Conservation (phyloP, 148 eudicot species). For the Beta vulgaris region DNA sequence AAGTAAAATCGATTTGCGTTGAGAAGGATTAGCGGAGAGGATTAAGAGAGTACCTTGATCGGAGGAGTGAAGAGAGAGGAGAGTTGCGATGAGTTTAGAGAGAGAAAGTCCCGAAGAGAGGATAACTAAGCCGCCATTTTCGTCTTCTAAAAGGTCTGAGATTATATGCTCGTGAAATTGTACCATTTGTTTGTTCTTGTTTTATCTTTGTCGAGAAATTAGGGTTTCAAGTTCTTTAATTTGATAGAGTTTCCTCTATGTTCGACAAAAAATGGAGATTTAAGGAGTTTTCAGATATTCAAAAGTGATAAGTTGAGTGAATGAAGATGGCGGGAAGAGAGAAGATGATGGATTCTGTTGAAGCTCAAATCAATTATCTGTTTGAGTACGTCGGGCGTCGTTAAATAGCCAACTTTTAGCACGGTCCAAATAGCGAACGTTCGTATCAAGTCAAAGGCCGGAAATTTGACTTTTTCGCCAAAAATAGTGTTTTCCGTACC, state of each 20-base stretch:
- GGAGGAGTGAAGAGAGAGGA: constrained; percentile 62
- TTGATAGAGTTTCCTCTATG: not conserved
- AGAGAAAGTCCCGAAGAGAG: constrained; percentile 80
- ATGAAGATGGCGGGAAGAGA: constrained; percentile 25
- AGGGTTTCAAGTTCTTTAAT: not conserved
- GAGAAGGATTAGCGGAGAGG: constrained; percentile 46
- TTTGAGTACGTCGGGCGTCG: no score
- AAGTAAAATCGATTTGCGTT: constrained; percentile 37
- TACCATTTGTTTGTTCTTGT: constrained; percentile 41
- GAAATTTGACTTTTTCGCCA: no score
- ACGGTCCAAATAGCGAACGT: no score
- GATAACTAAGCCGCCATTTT: constrained; percentile 71
- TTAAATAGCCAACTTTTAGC: no score
- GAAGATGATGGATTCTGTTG: not conserved
- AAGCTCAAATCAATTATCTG: no score
- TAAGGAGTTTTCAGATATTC: constrained; percentile 14
- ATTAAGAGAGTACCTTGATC: constrained; percentile 67
- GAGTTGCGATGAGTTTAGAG: constrained; percentile 58
- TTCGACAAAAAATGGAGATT: not conserved
- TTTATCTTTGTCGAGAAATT: not conserved
- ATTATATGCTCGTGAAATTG: constrained; percentile 81
- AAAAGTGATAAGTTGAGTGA: not conserved
- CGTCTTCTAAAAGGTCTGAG: constrained; percentile 75
- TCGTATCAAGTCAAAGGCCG: no score
- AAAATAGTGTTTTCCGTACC: no score